These are phyloP conservation scores for Combretum micranthum DNA, from an alignment of 345 rosid species.

Conservation along the genomic window DNA sequence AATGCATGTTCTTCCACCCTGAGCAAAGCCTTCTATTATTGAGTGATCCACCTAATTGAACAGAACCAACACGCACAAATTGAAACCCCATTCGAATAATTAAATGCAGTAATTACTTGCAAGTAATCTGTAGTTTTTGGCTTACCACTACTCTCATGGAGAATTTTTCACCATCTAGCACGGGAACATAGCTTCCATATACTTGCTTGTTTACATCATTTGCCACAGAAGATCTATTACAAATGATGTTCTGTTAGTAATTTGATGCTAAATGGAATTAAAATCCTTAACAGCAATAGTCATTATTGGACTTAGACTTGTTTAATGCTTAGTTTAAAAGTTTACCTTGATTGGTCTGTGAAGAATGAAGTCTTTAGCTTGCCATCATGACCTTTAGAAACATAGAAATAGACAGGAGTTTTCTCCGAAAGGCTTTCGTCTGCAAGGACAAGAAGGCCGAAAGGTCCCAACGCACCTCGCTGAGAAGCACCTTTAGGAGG, in stretches of 20 bases:
- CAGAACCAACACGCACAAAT: neutral
- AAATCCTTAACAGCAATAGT: too few relatives aligned
- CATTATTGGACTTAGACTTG: neutral
- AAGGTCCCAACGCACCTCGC: constrained; percentile 81
- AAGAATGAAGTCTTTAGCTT: constrained; percentile 66
- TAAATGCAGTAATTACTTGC: neutral
- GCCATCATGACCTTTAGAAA: constrained; percentile 49
- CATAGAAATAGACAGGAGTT: constrained; percentile 83
- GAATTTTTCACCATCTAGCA: constrained; percentile 62
- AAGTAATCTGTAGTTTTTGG: neutral
- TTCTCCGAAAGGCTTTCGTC: constrained; percentile 50
- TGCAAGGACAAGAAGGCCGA: constrained; percentile 78
- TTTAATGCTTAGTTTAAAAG: neutral
- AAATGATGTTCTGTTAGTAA: neutral
- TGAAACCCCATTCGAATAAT: neutral
- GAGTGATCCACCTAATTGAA: constrained; percentile 63
- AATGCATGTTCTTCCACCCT: constrained; percentile 66
- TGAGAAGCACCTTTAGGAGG: constrained; percentile 42
- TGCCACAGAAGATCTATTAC: constrained; percentile 61
- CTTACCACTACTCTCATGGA: constrained; percentile 63
- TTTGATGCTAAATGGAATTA: neutral
- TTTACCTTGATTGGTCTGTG: constrained; percentile 62
- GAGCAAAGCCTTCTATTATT: constrained; percentile 70
- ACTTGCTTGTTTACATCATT: constrained; percentile 25
- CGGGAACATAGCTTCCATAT: constrained; percentile 56